phyloP scores from a whole-genome alignment of 306 rosid species.

The Acmispon strigosus region DNA sequence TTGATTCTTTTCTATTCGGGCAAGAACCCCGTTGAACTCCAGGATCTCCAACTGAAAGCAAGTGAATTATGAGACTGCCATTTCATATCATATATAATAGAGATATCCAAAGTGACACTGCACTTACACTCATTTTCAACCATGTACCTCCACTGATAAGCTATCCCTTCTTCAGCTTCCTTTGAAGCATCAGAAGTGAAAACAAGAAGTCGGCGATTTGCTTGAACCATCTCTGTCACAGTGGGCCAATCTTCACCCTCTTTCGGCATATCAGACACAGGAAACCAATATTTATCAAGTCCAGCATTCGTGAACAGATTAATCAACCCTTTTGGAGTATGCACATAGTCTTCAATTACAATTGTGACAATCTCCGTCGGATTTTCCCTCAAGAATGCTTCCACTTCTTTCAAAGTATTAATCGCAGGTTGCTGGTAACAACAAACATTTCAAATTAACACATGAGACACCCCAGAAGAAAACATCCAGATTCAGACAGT shows the following conservation, averaged over 20 bases:
- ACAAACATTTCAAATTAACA: slow-evolving; percentile 29
- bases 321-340: slow-evolving; percentile 68
- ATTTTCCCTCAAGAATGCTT: slow-evolving; percentile 66
- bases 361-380: slow-evolving; percentile 82
- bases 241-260: slow-evolving; percentile 91
- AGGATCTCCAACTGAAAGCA: slow-evolving; percentile 90
- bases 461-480: slow-evolving; percentile 17
- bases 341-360: slow-evolving; percentile 88
- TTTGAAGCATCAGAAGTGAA: slow-evolving; percentile 81
- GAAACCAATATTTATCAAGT: slow-evolving; percentile 82
- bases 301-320: slow-evolving; percentile 67
- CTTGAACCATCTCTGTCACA: slow-evolving; percentile 69
- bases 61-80: neutral
- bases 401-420: slow-evolving; percentile 83
- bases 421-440: slow-evolving; percentile 91
- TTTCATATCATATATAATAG: neutral
- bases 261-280: slow-evolving; percentile 75
- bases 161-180: slow-evolving; percentile 90
- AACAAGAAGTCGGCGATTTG: slow-evolving; percentile 81
- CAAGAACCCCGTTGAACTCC: slow-evolving; percentile 72
- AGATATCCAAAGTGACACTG: neutral
- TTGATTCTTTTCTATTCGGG: slow-evolving; percentile 75
- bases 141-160: slow-evolving; percentile 95
- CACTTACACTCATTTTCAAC: slow-evolving; percentile 86
- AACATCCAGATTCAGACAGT: neutral